phyloP scores from a whole-genome alignment of 2,329 filamentous ascomycete genomes.

The Sclerotiophoma versabilis region DNA sequence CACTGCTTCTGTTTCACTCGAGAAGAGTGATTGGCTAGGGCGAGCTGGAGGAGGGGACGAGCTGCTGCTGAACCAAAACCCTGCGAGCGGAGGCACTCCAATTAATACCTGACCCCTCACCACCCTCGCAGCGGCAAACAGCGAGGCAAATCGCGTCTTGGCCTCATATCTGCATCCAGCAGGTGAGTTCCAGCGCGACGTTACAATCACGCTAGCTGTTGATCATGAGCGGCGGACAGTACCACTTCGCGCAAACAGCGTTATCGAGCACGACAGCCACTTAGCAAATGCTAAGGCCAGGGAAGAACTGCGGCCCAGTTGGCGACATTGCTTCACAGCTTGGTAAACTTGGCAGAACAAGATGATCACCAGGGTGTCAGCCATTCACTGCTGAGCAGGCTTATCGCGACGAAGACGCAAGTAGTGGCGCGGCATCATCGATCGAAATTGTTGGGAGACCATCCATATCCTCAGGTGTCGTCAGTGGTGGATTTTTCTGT shows the following conservation, averaged over 20 bases:
- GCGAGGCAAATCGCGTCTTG: slow-evolving; percentile 23
- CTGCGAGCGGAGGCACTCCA: slow-evolving; percentile 16
- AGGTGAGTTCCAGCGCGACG: slow-evolving; percentile 34
- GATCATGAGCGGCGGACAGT: slow-evolving; percentile 15
- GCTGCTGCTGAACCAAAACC: slow-evolving; percentile 19
- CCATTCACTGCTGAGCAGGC: slow-evolving; percentile 21
- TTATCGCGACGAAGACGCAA: slow-evolving; percentile 13
- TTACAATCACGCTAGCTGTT: slow-evolving; percentile 36
- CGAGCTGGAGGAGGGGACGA: slow-evolving; percentile 19
- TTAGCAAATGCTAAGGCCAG: slow-evolving; percentile 30
- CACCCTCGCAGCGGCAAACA: slow-evolving; percentile 18
- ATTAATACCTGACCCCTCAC: slow-evolving; percentile 25
- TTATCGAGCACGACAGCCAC: slow-evolving; percentile 32
- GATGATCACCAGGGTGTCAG: slow-evolving; percentile 24
- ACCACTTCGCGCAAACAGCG: slow-evolving; percentile 19
- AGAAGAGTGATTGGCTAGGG: slow-evolving; percentile 19
- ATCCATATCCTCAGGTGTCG: neutral
- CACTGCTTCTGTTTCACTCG: slow-evolving; percentile 6
- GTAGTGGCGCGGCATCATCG: slow-evolving; percentile 11
- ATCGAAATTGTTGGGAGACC: neutral
- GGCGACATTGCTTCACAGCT: slow-evolving; percentile 37
- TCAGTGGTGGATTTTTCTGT: neutral
- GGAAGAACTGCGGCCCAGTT: slow-evolving; percentile 28
- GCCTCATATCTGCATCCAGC: slow-evolving; percentile 39
- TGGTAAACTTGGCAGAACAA: slow-evolving; percentile 38